Evolutionary conservation across 441 rosid genomes (phyloP), one percentile per base, ranked within the genome.

Genomic region (Kokia cookei): DNA sequence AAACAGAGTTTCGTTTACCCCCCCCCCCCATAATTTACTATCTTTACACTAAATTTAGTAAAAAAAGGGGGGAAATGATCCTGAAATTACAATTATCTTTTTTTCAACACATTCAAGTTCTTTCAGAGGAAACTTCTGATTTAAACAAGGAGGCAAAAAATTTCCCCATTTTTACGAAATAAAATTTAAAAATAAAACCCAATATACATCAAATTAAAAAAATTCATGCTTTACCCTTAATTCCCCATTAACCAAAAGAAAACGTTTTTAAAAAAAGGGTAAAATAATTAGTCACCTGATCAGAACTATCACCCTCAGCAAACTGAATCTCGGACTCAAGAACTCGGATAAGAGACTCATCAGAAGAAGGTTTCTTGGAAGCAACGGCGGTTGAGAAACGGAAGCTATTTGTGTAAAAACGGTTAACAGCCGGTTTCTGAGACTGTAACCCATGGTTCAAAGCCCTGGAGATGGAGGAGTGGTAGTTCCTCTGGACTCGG

Each of bases 321-420:
- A 80, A 80, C 75, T 85, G 79, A 80, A 93, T 89, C 86, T 91
- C 97, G 3, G 85, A 77, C 13, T 90, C 91, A 37, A 94, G 75
- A 54, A 88, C 82, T 17, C 84, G 84, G 67, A 89, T 79, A 54
- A 94, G 92, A 9, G 82, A 73, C 77, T 89, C 91, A 2, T 78
- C 84, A 4, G 92, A 73, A 35, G 84, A 60, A 43, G 80, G 71
- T 77, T 81, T 86, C 67, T 17, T 78, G 26, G 80, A 54, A 26
- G 45, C 77, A 58, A 74, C n/a, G 62, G 82, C 85, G 4, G 88
- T 76, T 4, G 91, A 80, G 76, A 78, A 89, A 42, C 15, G 63
- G 27, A 64, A 67, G 12, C 42, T 14, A 13, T 40, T 57, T 13
- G 77, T 79, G 29, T 65, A 45, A 50, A 76, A 77, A 42, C 85